Conservation (phyloP, 208 protist species). For the Trypanosoma cruzi region DNA sequence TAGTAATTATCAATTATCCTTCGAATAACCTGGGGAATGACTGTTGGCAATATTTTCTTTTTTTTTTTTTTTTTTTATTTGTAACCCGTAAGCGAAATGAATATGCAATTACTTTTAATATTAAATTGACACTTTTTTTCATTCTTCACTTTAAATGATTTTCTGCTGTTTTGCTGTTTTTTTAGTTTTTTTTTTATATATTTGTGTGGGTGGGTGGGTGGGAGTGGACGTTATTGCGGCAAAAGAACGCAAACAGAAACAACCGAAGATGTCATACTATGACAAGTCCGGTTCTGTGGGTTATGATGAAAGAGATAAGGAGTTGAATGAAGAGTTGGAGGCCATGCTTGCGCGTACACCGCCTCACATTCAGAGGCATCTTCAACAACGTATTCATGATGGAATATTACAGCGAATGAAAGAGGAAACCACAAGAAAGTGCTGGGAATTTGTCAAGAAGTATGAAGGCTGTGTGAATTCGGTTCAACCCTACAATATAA, state of each 20-base stretch:
- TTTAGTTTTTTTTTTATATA: neutral
- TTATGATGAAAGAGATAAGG: conserved; percentile 77
- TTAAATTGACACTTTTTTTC: conserved; percentile 8
- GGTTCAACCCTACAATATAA: conserved; percentile 60
- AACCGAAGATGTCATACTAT: conserved; percentile 61
- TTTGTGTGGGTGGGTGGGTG: neutral
- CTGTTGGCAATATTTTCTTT: too few species aligned
- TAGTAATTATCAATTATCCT: too few species aligned
- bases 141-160: conserved; percentile 7
- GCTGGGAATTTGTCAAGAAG: conserved; percentile 75
- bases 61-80: too few species aligned
- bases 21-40: too few species aligned
- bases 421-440: conserved; percentile 81
- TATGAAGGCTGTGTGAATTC: conserved; percentile 79
- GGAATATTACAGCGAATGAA: conserved; percentile 89
- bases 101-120: too few species aligned
- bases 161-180: too few species aligned
- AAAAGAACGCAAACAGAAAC: neutral
- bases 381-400: conserved; percentile 88
- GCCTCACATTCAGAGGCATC: conserved; percentile 56
- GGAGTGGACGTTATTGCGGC: neutral
- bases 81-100: too few species aligned
- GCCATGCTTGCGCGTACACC: conserved; percentile 70
- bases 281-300: conserved; percentile 86
- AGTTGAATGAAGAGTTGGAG: conserved; percentile 78